A percentile compares a stretch with the other conserved stretches of the same genome.
Evolutionary conservation across 805 yeast genomes (phyloP).

Genomic region (Metschnikowia matae): DNA sequence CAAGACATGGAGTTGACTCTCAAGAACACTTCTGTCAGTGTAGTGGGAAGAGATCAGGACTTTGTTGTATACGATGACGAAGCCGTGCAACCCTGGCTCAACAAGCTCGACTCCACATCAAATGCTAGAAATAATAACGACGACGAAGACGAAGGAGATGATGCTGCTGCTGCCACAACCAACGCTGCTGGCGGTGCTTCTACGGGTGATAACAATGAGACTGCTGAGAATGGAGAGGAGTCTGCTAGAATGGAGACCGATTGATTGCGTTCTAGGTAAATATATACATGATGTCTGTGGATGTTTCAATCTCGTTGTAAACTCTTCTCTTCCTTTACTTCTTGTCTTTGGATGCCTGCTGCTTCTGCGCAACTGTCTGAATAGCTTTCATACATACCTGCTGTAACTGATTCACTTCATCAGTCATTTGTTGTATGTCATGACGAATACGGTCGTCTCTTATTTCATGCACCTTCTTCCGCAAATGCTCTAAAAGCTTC

Average conservation of each 20-base stretch:
- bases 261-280: constrained; percentile 10
- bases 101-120: constrained; percentile 62
- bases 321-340: not conserved
- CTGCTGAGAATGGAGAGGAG: constrained; percentile 13
- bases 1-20: constrained; percentile 89
- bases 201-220: constrained; percentile 12
- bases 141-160: constrained; percentile 31
- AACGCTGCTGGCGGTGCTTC: constrained; percentile 16
- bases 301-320: not conserved
- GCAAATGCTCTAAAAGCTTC: constrained; percentile 19
- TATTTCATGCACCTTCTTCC: constrained; percentile 31
- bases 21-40: constrained; percentile 84
- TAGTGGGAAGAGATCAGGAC: constrained; percentile 77
- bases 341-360: constrained; percentile 13
- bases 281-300: constrained; percentile 2
- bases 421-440: constrained; percentile 29
- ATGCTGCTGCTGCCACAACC: constrained; percentile 12
- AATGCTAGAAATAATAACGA: constrained; percentile 50
- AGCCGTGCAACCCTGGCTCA: constrained; percentile 78
- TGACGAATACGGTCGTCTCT: constrained; percentile 29
- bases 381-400: constrained; percentile 36
- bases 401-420: constrained; percentile 38
- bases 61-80: constrained; percentile 86
- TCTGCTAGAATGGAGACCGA: constrained; percentile 42
- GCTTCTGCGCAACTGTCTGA: constrained; percentile 36